Conservation (phyloP, 257 asterid genomes). For the Solanum phureja region DNA sequence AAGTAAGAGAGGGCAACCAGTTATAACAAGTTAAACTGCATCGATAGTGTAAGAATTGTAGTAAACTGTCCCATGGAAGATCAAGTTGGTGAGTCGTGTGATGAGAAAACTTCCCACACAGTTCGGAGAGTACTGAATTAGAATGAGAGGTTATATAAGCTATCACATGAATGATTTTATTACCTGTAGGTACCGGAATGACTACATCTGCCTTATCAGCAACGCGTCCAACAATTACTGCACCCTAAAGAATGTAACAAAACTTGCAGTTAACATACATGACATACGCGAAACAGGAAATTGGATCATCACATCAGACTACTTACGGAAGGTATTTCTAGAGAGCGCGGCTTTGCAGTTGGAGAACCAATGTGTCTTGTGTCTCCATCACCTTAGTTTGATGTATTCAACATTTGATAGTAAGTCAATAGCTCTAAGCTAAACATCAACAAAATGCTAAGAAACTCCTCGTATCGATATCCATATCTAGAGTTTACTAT, state of each 20-base stretch:
- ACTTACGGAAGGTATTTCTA: constrained; percentile 70
- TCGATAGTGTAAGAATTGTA: background rate
- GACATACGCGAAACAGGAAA: background rate
- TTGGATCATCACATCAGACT: background rate
- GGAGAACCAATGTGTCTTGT: constrained; percentile 66
- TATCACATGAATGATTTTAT: background rate
- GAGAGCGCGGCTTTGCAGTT: constrained; percentile 53
- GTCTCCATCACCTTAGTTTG: constrained; percentile 70
- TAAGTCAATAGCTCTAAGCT: background rate
- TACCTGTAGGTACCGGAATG: constrained; percentile 87
- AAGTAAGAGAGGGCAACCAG: background rate
- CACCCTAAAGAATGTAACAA: constrained; percentile 25
- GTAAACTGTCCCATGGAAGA: background rate
- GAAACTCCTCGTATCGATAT: background rate
- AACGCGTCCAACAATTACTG: constrained; percentile 60
- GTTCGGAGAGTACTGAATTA: background rate
- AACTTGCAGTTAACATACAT: background rate
- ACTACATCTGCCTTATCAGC: constrained; percentile 66
- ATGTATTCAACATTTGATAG: background rate
- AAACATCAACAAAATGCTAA: background rate
- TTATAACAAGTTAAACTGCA: background rate
- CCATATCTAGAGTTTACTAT: background rate
- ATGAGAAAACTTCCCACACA: background rate
- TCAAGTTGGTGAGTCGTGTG: background rate
- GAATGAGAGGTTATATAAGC: background rate